Conservation (phyloP, 73 alveolate species). For the Tetrahymena malaccensis region DNA sequence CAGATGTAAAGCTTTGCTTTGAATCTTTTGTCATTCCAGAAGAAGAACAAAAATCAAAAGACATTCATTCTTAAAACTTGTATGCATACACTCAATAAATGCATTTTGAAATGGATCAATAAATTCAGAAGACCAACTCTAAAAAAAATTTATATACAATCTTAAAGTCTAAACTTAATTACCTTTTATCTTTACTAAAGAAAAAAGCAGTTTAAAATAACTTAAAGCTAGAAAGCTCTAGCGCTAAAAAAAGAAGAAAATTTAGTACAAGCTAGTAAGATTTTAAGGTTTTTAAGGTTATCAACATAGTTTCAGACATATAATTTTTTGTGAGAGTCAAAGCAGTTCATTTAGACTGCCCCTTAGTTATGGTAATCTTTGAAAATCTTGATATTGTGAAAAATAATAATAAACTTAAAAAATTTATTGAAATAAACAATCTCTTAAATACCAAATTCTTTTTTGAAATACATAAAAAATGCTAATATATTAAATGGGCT, state of each 20-base stretch:
- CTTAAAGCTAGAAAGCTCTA: background rate
- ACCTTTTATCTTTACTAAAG: background rate
- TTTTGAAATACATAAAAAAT: background rate
- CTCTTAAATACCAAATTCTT: background rate
- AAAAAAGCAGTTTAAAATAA: background rate
- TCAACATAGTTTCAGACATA: background rate
- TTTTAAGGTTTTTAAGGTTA: background rate
- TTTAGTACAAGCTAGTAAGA: background rate
- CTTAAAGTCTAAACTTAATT: background rate
- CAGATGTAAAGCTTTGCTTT: background rate
- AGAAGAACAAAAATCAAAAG: background rate
- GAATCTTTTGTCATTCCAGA: background rate
- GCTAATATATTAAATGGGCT: background rate
- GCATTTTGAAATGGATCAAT: background rate
- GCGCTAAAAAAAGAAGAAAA: background rate
- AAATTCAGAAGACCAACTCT: background rate
- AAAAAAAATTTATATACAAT: background rate
- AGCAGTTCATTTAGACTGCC: background rate
- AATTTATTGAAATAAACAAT: background rate
- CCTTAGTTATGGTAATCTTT: background rate
- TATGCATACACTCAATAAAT: background rate
- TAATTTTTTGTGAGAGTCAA: background rate
- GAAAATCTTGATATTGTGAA: background rate
- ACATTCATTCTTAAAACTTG: background rate
- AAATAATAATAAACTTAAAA: background rate